Evolutionary conservation across 352 stramenopile genomes (phyloP).

Genomic region (Globisporangium nunn): DNA sequence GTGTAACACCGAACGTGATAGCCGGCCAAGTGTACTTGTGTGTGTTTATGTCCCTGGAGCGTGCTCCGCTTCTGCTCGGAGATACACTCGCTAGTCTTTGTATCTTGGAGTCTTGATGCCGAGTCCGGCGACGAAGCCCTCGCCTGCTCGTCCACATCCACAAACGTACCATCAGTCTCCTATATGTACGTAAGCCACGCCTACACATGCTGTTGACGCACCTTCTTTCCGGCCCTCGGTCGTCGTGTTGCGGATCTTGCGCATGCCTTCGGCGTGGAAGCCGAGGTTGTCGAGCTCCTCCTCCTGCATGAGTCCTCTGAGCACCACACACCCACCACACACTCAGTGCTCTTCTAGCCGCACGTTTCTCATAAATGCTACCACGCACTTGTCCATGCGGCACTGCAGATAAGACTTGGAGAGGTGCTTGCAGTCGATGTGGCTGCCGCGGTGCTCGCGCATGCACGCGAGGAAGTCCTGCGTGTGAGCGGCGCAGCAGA

Average conservation of each 20-base stretch:
- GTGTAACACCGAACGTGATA: background rate
- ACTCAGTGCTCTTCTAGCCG: background rate
- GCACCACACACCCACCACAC: background rate
- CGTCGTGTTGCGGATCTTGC: slow-evolving; percentile 43
- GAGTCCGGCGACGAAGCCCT: slow-evolving; percentile 77
- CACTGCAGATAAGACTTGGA: slow-evolving; percentile 85
- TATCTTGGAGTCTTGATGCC: slow-evolving; percentile 70
- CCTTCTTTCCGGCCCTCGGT: slow-evolving; percentile 73
- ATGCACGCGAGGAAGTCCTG: slow-evolving; percentile 83
- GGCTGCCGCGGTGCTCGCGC: slow-evolving; percentile 66
- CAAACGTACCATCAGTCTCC: background rate
- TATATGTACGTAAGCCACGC: background rate
- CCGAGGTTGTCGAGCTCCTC: slow-evolving; percentile 81
- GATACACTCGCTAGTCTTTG: slow-evolving; percentile 25
- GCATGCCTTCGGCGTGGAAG: slow-evolving; percentile 78
- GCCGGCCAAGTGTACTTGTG: background rate
- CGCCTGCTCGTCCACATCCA: slow-evolving; percentile 20
- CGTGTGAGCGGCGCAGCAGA: no score
- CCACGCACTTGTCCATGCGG: slow-evolving; percentile 84
- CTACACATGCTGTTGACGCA: slow-evolving; percentile 1
- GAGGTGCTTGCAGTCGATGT: slow-evolving; percentile 88
- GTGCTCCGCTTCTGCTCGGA: no score
- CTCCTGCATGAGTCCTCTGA: slow-evolving; percentile 72
- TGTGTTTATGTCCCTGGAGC: background rate
- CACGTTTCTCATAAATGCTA: background rate